phyloP scores from a whole-genome alignment of 2,329 filamentous ascomycete species.

The Calonectria pauciramosa region DNA sequence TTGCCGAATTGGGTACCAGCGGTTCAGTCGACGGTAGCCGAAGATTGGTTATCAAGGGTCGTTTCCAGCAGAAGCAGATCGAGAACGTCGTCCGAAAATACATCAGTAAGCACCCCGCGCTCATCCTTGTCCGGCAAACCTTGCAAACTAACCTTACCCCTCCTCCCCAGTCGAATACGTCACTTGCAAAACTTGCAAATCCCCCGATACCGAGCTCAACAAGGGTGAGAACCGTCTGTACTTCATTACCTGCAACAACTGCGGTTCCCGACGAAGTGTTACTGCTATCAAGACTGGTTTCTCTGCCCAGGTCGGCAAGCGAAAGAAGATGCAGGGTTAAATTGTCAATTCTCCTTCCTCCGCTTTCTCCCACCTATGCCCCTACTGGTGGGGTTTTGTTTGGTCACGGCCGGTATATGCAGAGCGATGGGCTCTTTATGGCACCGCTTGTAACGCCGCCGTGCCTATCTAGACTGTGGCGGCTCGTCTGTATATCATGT shows the following conservation, averaged over 20 bases:
- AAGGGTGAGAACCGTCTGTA: conserved; percentile 99
- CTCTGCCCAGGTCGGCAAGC: conserved; percentile 99
- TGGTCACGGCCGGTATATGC: conserved; percentile 26
- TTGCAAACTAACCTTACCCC: conserved; percentile 38
- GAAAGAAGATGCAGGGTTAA: conserved; percentile 93
- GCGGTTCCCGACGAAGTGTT: conserved; percentile 86
- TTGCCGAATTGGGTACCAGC: conserved; percentile 97
- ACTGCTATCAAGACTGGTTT: conserved; percentile 99
- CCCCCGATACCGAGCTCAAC: conserved; percentile 94
- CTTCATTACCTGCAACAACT: conserved; percentile 95
- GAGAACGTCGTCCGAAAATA: conserved; percentile 97
- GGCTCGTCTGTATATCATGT: conserved; percentile 7
- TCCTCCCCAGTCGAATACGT: conserved; percentile 84
- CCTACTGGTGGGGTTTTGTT: conserved; percentile 22
- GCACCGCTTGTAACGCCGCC: conserved; percentile 21
- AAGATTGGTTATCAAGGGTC: conserved; percentile 97
- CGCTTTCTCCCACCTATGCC: conserved; percentile 19
- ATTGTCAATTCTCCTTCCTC: conserved; percentile 24
- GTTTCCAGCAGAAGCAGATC: conserved; percentile 99
- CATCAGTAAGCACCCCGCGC: conserved; percentile 76
- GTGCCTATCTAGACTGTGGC: conserved; percentile 25
- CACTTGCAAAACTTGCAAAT: conserved; percentile 98
- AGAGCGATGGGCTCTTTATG: conserved; percentile 7
- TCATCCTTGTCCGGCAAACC: neutral
- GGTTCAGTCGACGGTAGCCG: conserved; percentile 94